Base-by-base conservation (phyloP, 2,329 filamentous ascomycete species). In the Leptographium flavum region DNA sequence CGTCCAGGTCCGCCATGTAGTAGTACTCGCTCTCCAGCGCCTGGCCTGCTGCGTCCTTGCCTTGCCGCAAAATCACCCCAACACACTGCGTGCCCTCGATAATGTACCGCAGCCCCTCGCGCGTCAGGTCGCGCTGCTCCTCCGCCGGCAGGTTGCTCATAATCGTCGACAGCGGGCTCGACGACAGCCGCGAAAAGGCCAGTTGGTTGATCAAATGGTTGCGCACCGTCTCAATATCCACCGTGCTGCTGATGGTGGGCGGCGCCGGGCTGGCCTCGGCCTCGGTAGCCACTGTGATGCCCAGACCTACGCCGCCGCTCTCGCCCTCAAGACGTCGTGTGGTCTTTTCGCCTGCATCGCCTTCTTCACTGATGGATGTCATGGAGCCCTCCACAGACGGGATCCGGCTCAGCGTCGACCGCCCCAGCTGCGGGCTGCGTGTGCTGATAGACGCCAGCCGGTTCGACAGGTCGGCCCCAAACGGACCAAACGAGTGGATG, bases 201-300 rank as follows among this genome's bases (percentile, higher is more conserved):
- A 98, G 76, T 64, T 98, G 92, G 63, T 96, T 96, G 60, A 92
- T 75, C 50, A 94, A 79, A 59, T 98, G 92, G 62, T 95, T 94
- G 55, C 74, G 74, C 52, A 92, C 63, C 64, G 66, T 63, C 55
- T 55, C 56, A 56, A 64, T 58, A 47, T 69, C 52, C 36, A 68
- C 57, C 27, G 57, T 51, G 53, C 44, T 49, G 46, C 49, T 51
- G 30, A 51, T 49, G 9, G 17, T 38, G 13, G 38, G 35, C 13
- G 38, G 17, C 15, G 32, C 35, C 2, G 43, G 32, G 9, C 28
- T 5, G 9, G 22, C 14, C 7, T 23, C 9, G n/a, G 6, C 25
- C 14, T 32, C 28, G 1, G 40, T 9, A 15, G 33, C 39, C 7
- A 60, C 51, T 8, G 49, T 47, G 22, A 52, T 62, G 7, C 51